Evolutionary conservation across 2,329 filamentous ascomycete species (phyloP).

Genomic region (Pyricularia pennisetigena): DNA sequence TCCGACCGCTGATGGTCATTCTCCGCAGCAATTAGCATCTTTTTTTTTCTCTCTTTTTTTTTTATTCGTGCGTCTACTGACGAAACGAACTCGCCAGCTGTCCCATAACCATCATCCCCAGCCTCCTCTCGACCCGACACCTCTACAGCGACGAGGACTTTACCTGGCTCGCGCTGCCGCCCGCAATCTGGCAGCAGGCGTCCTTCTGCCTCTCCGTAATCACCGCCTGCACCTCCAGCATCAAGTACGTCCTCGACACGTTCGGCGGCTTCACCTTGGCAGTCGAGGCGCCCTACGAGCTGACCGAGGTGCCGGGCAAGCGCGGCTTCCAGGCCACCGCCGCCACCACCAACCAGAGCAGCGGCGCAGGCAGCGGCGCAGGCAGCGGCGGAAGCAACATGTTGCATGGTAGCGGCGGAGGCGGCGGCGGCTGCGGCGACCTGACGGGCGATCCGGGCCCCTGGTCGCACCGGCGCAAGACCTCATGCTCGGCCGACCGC

Average conservation of each 20-base stretch:
- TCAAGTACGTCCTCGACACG: slow-evolving; percentile 11
- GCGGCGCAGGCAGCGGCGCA: no score
- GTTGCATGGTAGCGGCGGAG: no score
- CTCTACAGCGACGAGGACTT: slow-evolving; percentile 7
- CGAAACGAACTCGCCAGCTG: slow-evolving; percentile 6
- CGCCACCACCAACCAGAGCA: no score
- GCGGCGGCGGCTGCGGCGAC: no score
- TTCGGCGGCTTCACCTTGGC: slow-evolving; percentile 6
- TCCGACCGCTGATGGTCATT: no score
- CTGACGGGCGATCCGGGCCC: no score
- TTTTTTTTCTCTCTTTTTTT: no score
- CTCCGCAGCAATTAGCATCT: no score
- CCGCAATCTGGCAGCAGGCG: slow-evolving; percentile 4
- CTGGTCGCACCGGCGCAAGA: no score
- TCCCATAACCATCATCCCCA: slow-evolving; percentile 6
- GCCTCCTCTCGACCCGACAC: slow-evolving; percentile 2
- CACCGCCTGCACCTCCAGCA: slow-evolving; percentile 12
- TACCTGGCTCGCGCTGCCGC: slow-evolving; percentile 5
- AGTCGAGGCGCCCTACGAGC: slow-evolving; percentile 7
- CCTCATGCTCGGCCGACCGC: no score
- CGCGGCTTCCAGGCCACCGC: no score
- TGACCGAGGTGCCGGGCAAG: background rate
- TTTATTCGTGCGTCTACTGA: slow-evolving; percentile 6
- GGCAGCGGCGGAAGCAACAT: no score
- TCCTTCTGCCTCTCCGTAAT: slow-evolving; percentile 10